phyloP scores from a whole-genome alignment of 129 eudicot species.

The Erigeron canadensis region DNA sequence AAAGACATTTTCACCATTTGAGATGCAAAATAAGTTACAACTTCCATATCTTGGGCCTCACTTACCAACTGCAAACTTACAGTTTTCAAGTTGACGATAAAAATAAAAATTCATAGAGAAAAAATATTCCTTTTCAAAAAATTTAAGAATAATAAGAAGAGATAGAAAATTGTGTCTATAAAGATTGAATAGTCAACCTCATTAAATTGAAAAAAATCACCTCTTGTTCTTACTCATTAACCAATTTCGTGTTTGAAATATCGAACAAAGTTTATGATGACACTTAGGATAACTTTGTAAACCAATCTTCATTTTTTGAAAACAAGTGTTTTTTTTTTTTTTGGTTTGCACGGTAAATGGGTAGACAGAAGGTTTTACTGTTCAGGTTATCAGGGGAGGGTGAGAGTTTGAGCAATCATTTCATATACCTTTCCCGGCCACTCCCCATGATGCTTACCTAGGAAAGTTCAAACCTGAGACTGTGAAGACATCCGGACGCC shows the following conservation, averaged over 20 bases:
- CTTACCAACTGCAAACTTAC: not conserved
- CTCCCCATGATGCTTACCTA: not conserved
- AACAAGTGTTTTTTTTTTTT: not conserved
- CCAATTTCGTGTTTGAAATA: not conserved
- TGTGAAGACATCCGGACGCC: no score
- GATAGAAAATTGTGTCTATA: not conserved
- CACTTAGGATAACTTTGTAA: not conserved
- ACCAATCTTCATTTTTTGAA: not conserved
- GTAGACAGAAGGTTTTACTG: not conserved
- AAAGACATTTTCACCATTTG: not conserved
- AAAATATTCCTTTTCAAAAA: not conserved
- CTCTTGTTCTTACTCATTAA: not conserved
- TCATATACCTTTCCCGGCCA: not conserved
- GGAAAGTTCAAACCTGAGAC: not conserved
- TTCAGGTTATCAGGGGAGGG: no score
- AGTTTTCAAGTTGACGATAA: not conserved
- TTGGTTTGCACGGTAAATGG: not conserved
- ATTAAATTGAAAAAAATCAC: not conserved
- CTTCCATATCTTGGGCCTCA: not conserved
- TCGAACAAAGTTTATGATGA: not conserved
- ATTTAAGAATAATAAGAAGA: not conserved
- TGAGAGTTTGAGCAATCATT: no score
- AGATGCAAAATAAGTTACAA: not conserved
- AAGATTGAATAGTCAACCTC: not conserved
- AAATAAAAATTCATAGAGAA: not conserved